Evolutionary conservation across 75 land plant species (phyloP), one percentile per base, ranked within the genome.

Genomic region (Selaginella tamariscina): DNA sequence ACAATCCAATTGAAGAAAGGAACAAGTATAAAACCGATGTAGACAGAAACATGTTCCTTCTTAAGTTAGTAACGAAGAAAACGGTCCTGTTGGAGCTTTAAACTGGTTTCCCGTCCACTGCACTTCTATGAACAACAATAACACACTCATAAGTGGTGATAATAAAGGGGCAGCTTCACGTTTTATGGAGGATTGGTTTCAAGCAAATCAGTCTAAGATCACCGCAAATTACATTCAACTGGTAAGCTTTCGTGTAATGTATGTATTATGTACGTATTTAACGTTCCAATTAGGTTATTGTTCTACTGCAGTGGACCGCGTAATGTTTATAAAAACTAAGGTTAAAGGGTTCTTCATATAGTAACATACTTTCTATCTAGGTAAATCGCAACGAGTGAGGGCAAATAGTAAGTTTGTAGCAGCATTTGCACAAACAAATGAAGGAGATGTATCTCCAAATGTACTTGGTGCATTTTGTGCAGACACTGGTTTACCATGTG

Each of bases 71-170:
- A 92, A 95, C 81, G 73, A 73, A 54, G 82, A 91, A 60, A 82
- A 91, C 89, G 99, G 99, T 24, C 83, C 97, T 11, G 83, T 90
- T 30, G 99, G 99, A 32, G 78, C 93, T 76, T 87, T 95, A 55
- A 95, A 82, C 66, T 95, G 99, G 99, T 85, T 91, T 88, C 83
- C 99, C 62, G 86, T 88, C 59, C 99, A 95, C 78, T 96, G 99
- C 64, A 95, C 99, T 54, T 91, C 99, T 32, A 95, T 95, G 99
- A 91, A 91, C 60, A 83, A 96, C 13, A 85, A 87, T 55, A 95
- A 95, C 65, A 60, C 81, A 57, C 82, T 95, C 56, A 87, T 95
- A 9, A 95, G 99, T 81, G 92, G 99, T 31, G 99, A 95, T 57
- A 95, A 95, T 73, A 91, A 95, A 81, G 99, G 99, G 33, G 92